These are phyloP conservation scores for Verruconis gallopava DNA, from an alignment of 2,329 filamentous ascomycete species.

Conservation along the genomic window DNA sequence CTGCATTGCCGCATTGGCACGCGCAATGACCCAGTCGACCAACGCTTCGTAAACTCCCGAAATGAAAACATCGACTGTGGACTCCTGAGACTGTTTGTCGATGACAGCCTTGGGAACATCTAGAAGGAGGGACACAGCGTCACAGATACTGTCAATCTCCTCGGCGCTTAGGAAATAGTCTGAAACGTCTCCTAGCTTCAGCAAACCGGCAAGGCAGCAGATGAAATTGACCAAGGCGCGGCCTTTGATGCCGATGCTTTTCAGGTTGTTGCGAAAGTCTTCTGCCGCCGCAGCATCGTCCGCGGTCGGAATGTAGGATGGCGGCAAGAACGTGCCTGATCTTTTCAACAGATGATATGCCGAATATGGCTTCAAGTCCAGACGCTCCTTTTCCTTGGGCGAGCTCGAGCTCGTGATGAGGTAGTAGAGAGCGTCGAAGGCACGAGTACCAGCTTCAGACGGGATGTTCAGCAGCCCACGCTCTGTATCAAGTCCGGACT, in stretches of 20 bases:
- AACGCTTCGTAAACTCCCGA: slow-evolving; percentile 83
- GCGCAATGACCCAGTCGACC: slow-evolving; percentile 85
- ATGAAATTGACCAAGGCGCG: slow-evolving; percentile 69
- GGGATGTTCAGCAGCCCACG: slow-evolving; percentile 73
- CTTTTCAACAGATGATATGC: slow-evolving; percentile 67
- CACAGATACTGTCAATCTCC: slow-evolving; percentile 69
- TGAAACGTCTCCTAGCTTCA: slow-evolving; percentile 85
- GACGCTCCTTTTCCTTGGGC: slow-evolving; percentile 74
- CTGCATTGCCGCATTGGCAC: slow-evolving; percentile 76
- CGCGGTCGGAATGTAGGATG: slow-evolving; percentile 77
- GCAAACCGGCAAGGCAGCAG: slow-evolving; percentile 68
- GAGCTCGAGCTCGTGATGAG: slow-evolving; percentile 85
- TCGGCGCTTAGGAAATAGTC: slow-evolving; percentile 67
- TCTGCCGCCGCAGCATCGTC: slow-evolving; percentile 89
- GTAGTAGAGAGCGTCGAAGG: slow-evolving; percentile 97
- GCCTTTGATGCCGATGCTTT: slow-evolving; percentile 88
- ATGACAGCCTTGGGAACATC: slow-evolving; percentile 40
- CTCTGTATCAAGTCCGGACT: slow-evolving; percentile 74
- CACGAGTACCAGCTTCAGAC: slow-evolving; percentile 66
- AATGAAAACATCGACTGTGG: slow-evolving; percentile 62
- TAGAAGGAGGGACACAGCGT: slow-evolving; percentile 77
- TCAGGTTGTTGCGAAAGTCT: slow-evolving; percentile 77
- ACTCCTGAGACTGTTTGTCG: slow-evolving; percentile 54
- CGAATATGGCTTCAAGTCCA: slow-evolving; percentile 65
- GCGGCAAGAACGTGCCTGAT: slow-evolving; percentile 75